Evolutionary conservation across 2,329 filamentous ascomycete species (phyloP), one percentile per base, ranked within the genome.

Genomic region (Ilyonectria mors-panacis): DNA sequence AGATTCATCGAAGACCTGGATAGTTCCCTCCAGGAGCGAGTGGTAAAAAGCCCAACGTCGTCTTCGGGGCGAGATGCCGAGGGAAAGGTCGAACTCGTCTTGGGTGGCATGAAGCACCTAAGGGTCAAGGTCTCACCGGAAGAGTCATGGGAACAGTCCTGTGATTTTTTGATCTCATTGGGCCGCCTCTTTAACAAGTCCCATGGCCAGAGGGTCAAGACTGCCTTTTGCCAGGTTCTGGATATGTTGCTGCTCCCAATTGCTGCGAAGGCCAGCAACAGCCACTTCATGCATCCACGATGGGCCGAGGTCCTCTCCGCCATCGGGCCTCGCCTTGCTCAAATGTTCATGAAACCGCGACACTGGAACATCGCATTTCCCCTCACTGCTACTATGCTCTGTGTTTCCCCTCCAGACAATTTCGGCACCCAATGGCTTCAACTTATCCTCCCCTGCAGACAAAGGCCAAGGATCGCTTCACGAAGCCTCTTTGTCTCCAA

Each of bases 301-400:
- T 99, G 96, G 96, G 92, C 90, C 70, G 91, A 96, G 68, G 94
- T 97, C 6, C 84, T 98, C 59, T 89, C 92, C 62, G 88, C 91
- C 23, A 88, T 98, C 70, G 92, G 93, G 59, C 91, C 93, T 44
- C 90, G 94, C 62, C 85, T 98, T 59, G 89, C 90, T 13, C 92
- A 95, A 74, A 93, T 99, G 87, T 91, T 97, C 66, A 87, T 91
- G 59, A 99, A 99, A 79, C 94, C 95, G 39, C 92, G 95, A 50
- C 94, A 99, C 80, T 99, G 96, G 97, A 84, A 88, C 17, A 91
- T 93, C 69, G 92, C 95, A 0, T 98, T 97, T 74, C 95, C 96
- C 6, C 84, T 98, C 55, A 94, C 95, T 66, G 93, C 93, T 7
- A 92, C 95, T 3, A 85, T 98, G 74, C 86, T 98, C 15, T 99